Conservation (phyloP, 2,329 filamentous ascomycete species). For the Ilyonectria mors-panacis region DNA sequence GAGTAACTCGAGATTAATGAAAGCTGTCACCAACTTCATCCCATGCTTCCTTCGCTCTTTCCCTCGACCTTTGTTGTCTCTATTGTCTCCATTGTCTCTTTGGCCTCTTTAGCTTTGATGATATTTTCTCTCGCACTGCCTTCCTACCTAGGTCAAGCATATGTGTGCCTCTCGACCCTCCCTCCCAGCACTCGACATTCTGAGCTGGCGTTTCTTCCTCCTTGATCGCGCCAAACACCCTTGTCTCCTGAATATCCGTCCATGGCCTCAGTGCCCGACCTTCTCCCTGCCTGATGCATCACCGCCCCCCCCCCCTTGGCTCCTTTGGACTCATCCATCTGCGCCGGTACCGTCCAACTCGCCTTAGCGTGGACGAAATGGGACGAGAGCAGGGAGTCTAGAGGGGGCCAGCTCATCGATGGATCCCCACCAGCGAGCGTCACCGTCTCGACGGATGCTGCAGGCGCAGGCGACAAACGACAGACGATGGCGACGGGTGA, state of each 20-base stretch:
- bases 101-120: neutral
- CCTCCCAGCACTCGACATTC: constrained; percentile 30
- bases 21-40: constrained; percentile 25
- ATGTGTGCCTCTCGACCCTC: constrained; percentile 8
- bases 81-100: neutral
- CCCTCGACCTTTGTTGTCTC: neutral
- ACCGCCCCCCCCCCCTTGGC: constrained; percentile 43
- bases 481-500: constrained; percentile 22
- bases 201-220: constrained; percentile 25
- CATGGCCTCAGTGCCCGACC: constrained; percentile 45
- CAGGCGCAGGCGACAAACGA: constrained; percentile 38
- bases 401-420: constrained; percentile 50
- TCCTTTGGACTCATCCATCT: constrained; percentile 29
- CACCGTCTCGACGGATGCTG: constrained; percentile 49
- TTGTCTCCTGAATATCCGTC: constrained; percentile 22
- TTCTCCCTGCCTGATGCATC: constrained; percentile 49
- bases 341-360: constrained; percentile 35
- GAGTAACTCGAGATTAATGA: neutral
- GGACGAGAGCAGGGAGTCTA: constrained; percentile 48
- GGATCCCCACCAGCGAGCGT: constrained; percentile 48
- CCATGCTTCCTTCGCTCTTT: constrained; percentile 22
- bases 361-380: constrained; percentile 47
- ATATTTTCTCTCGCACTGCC: neutral
- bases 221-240: constrained; percentile 21
- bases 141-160: neutral